Percentiles rank a stretch among this genome's conserved stretches.
Evolutionary conservation across 2,329 filamentous ascomycete genomes (phyloP).

Genomic region (Neopestalotiopsis rosae): DNA sequence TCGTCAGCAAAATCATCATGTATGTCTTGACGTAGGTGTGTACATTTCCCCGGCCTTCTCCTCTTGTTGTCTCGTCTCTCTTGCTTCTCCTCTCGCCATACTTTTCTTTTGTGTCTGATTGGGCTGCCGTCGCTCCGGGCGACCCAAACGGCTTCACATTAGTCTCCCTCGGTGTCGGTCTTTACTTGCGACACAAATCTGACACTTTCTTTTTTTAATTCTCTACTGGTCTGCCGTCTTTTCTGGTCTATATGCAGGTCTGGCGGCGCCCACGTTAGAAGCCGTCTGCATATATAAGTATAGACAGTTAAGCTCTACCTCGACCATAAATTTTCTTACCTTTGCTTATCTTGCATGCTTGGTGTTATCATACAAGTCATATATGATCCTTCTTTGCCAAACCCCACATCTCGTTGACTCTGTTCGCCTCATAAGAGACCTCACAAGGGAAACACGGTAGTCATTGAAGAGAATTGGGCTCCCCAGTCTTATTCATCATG

Average conservation of each 20-base stretch:
- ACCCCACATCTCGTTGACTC: not conserved
- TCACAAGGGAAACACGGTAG: not conserved
- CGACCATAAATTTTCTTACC: not conserved
- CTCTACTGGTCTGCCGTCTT: not conserved
- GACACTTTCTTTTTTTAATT: not conserved
- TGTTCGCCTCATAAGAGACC: not conserved
- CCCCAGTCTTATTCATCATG: slow-evolving; percentile 31
- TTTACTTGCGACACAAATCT: not conserved
- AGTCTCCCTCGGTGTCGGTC: not conserved
- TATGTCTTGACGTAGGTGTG: not conserved
- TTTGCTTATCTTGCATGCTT: not conserved
- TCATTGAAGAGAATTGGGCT: not conserved
- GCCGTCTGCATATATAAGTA: not conserved
- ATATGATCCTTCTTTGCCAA: not conserved
- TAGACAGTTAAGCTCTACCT: not conserved
- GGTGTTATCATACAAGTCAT: slow-evolving; percentile 15
- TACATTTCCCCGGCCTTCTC: not conserved
- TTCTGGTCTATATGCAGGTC: not conserved
- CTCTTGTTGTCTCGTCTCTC: not conserved
- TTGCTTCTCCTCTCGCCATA: not conserved
- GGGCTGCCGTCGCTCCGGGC: too few species aligned
- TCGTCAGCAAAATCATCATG: not conserved
- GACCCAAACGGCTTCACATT: too few species aligned
- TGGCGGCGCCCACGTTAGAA: not conserved
- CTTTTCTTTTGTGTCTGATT: not conserved